Percentiles rank a stretch among this genome's conserved stretches.
Evolutionary conservation across 805 yeast species (phyloP).

Genomic region (Zygoascus flipseniorum): DNA sequence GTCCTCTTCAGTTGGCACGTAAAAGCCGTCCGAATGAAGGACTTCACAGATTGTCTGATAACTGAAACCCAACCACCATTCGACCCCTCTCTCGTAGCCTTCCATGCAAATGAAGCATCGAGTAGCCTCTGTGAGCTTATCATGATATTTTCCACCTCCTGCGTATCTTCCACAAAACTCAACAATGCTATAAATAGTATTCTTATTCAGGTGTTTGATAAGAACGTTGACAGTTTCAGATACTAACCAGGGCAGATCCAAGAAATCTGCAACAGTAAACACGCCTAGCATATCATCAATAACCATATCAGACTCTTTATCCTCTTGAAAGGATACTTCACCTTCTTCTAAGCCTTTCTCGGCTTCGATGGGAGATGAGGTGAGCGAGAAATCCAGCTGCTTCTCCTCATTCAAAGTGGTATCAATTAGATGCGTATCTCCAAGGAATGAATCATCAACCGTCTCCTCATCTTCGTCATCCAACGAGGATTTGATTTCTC

Average conservation of each 20-base stretch:
- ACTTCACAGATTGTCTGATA: slow-evolving; percentile 35
- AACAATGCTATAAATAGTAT: slow-evolving; percentile 31
- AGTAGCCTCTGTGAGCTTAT: slow-evolving; percentile 37
- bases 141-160: slow-evolving; percentile 39
- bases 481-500: slow-evolving; percentile 15
- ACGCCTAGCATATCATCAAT: slow-evolving; percentile 22
- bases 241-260: slow-evolving; percentile 39
- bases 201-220: slow-evolving; percentile 29
- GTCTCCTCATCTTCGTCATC: background rate
- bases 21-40: slow-evolving; percentile 43
- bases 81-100: slow-evolving; percentile 42
- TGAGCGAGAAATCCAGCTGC: background rate
- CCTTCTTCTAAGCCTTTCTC: background rate
- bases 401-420: background rate
- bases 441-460: background rate
- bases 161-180: slow-evolving; percentile 36
- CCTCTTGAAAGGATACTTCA: background rate
- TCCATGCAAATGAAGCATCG: slow-evolving; percentile 39
- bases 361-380: background rate
- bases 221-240: slow-evolving; percentile 36
- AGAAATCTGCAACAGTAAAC: slow-evolving; percentile 39
- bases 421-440: background rate
- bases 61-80: slow-evolving; percentile 43
- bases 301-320: background rate
- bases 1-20: slow-evolving; percentile 49